These are phyloP conservation scores for Corylus avellana DNA, from an alignment of 306 rosid species.

Conservation along the genomic window DNA sequence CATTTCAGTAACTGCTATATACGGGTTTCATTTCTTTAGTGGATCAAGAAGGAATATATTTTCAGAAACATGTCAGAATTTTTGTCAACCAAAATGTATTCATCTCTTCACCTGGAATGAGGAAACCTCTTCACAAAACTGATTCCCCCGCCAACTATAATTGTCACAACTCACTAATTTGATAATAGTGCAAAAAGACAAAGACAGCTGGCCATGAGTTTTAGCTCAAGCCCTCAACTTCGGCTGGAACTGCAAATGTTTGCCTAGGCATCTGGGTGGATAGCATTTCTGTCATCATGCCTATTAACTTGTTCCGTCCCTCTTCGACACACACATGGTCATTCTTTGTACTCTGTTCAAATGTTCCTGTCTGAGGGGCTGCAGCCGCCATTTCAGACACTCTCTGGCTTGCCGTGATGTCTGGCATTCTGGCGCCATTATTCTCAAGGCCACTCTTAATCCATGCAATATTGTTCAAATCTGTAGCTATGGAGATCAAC, in stretches of 20 bases:
- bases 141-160: constrained; percentile 1
- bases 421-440: constrained; percentile 28
- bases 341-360: constrained; percentile 28
- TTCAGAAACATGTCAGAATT: constrained; percentile 10
- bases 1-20: neutral
- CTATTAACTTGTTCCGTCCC: constrained; percentile 47
- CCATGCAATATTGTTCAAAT: constrained; percentile 73
- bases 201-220: constrained; percentile 19
- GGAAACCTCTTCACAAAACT: constrained; percentile 9
- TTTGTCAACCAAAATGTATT: constrained; percentile 12
- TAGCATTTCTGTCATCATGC: constrained; percentile 48
- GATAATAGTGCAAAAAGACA: neutral
- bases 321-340: constrained; percentile 40
- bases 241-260: constrained; percentile 52
- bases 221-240: constrained; percentile 53
- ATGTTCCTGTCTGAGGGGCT: constrained; percentile 28
- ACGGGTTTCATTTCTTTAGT: neutral
- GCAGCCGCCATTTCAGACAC: constrained; percentile 28
- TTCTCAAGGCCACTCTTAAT: constrained; percentile 72
- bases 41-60: constrained; percentile 10
- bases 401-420: constrained; percentile 30
- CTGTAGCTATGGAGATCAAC: constrained; percentile 60
- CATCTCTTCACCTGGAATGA: constrained; percentile 12
- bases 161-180: neutral
- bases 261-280: constrained; percentile 53